Conservation (phyloP, 768 basidiomycete genomes). For the Pleurotus ostreatus region DNA sequence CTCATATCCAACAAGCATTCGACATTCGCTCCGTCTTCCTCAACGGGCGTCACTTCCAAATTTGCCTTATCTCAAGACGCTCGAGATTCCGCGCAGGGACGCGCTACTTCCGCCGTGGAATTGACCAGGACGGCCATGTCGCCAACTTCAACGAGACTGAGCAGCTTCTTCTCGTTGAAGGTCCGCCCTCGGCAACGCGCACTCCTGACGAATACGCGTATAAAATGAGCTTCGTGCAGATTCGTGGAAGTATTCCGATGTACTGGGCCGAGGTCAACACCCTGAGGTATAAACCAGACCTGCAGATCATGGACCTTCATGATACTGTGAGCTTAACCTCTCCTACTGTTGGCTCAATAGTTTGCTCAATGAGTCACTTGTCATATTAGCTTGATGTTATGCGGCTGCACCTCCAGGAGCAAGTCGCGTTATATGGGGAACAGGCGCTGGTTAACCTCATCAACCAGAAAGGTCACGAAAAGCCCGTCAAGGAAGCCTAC, state of each 20-base stretch:
- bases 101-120: constrained; percentile 92
- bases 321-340: constrained; percentile 59
- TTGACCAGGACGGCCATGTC: constrained; percentile 85
- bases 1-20: constrained; percentile 55
- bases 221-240: constrained; percentile 88
- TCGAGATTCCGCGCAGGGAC: constrained; percentile 95
- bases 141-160: constrained; percentile 99
- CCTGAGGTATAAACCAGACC: constrained; percentile 90
- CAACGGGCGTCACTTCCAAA: constrained; percentile 73
- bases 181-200: constrained; percentile 34
- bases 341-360: neutral
- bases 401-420: constrained; percentile 69
- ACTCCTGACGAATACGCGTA: constrained; percentile 45
- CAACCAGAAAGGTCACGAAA: constrained; percentile 90
- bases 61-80: constrained; percentile 89
- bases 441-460: constrained; percentile 86
- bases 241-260: constrained; percentile 87
- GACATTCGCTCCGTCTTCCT: constrained; percentile 74
- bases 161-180: constrained; percentile 82
- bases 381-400: constrained; percentile 59
- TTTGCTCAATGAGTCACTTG: neutral
- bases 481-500: constrained; percentile 92
- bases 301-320: constrained; percentile 91
- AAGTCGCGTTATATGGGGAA: constrained; percentile 70
- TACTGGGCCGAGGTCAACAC: constrained; percentile 98